phyloP scores from a whole-genome alignment of 345 rosid genomes.

The Hibiscus mutabilis region DNA sequence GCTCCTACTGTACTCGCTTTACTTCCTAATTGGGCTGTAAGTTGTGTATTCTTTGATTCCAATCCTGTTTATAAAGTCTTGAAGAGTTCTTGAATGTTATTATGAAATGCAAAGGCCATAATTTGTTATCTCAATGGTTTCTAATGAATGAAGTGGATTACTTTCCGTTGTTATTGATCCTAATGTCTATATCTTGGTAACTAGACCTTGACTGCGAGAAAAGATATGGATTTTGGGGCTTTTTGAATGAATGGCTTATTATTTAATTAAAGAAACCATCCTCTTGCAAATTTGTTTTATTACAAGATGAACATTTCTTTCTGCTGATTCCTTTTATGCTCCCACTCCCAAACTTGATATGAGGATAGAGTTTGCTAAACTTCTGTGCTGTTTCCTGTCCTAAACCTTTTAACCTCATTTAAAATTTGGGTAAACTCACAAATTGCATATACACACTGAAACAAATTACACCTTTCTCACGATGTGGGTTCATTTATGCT shows the following conservation, averaged over 20 bases:
- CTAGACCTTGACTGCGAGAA: not conserved
- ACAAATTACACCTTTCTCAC: not conserved
- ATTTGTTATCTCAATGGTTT: not conserved
- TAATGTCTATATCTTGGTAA: not conserved
- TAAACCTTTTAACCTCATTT: not conserved
- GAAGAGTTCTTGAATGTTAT: not conserved
- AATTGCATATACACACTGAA: not conserved
- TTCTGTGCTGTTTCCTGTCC: not conserved
- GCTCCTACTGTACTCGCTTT: slow-evolving; percentile 7
- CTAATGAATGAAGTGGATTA: not conserved
- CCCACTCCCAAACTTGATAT: not conserved
- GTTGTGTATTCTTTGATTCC: slow-evolving; percentile 3
- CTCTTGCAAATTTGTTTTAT: not conserved
- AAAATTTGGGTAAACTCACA: not conserved
- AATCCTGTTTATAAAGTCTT: not conserved
- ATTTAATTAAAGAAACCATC: not conserved
- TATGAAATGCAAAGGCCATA: not conserved
- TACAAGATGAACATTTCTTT: not conserved
- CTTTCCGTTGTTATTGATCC: not conserved
- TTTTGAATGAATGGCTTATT: not conserved
- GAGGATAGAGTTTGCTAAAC: not conserved
- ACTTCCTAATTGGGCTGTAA: slow-evolving; percentile 26
- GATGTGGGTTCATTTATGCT: not conserved
- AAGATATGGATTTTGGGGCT: not conserved
- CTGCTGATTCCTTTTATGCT: not conserved